Evolutionary conservation across 495 filamentous ascomycete genomes (phyloP).

Genomic region (Aspergillus coremiiformis): DNA sequence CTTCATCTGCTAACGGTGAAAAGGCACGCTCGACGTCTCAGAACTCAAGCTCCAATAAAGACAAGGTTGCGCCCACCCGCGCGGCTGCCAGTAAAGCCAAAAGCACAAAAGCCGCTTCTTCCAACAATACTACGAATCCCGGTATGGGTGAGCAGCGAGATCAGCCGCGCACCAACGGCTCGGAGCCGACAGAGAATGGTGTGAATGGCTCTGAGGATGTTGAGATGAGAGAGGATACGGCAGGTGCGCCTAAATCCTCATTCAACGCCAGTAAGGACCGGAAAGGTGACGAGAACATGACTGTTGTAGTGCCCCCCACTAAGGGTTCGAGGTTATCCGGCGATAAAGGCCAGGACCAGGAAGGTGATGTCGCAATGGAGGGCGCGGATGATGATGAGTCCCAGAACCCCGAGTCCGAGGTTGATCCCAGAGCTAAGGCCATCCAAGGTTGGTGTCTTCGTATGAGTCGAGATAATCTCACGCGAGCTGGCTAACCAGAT

Average conservation of each 20-base stretch:
- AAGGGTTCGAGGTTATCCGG: constrained; percentile 61
- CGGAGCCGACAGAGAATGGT: constrained; percentile 66
- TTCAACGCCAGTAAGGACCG: constrained; percentile 54
- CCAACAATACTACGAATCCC: constrained; percentile 38
- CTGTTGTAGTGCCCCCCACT: constrained; percentile 73
- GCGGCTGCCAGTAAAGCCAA: constrained; percentile 45
- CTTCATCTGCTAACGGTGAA: constrained; percentile 52
- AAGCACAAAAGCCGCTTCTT: constrained; percentile 43
- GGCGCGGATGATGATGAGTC: constrained; percentile 50
- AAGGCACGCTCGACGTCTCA: constrained; percentile 45
- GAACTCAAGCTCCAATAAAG: constrained; percentile 42
- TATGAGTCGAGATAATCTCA: neutral
- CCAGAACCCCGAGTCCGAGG: constrained; percentile 44
- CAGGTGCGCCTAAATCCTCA: constrained; percentile 48
- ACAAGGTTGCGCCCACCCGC: constrained; percentile 40
- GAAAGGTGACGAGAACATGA: constrained; percentile 78
- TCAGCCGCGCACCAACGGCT: constrained; percentile 64
- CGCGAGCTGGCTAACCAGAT: neutral
- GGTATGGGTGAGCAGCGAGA: constrained; percentile 47
- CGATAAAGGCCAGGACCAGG: constrained; percentile 49
- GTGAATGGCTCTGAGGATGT: constrained; percentile 70
- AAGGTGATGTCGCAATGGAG: constrained; percentile 72
- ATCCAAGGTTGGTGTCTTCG: constrained; percentile 45
- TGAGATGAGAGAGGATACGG: constrained; percentile 73
- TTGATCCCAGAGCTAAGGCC: constrained; percentile 58